A percentile compares a stretch with the other conserved stretches of the same genome.
Evolutionary conservation across 2,329 filamentous ascomycete species (phyloP).

Genomic region (Colletotrichum truncatum): DNA sequence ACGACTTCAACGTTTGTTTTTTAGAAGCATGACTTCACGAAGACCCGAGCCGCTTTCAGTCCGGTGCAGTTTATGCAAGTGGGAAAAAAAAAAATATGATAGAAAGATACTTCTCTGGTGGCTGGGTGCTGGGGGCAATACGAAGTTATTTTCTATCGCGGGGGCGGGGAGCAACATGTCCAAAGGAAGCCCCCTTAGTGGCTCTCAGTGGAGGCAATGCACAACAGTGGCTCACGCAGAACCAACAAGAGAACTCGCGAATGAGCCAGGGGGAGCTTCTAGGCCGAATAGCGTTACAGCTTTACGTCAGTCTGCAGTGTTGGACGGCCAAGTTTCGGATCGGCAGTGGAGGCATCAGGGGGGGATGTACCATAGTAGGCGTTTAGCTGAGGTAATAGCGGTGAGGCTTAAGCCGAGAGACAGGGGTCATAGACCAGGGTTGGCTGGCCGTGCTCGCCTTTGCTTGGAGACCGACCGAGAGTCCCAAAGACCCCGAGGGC

Average conservation of each 20-base stretch:
- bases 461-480: not conserved
- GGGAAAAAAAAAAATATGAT: constrained; percentile 3
- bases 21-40: constrained; percentile 16
- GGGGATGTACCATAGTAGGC: not conserved
- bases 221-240: not conserved
- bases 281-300: constrained; percentile 16
- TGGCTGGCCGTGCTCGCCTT: no score
- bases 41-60: constrained; percentile 27
- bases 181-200: no score
- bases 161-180: constrained; percentile 12
- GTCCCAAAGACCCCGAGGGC: not conserved
- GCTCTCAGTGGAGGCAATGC: no score
- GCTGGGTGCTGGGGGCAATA: not conserved
- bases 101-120: not conserved
- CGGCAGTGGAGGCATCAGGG: not conserved
- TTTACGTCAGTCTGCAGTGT: constrained; percentile 7
- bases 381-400: constrained; percentile 17
- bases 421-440: not conserved
- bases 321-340: constrained; percentile 17
- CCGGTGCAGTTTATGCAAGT: constrained; percentile 10
- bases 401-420: constrained; percentile 10
- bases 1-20: constrained; percentile 25
- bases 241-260: not conserved
- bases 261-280: not conserved
- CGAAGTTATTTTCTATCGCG: constrained; percentile 15